Conservation (phyloP, 345 rosid genomes). For the Mangifera indica region DNA sequence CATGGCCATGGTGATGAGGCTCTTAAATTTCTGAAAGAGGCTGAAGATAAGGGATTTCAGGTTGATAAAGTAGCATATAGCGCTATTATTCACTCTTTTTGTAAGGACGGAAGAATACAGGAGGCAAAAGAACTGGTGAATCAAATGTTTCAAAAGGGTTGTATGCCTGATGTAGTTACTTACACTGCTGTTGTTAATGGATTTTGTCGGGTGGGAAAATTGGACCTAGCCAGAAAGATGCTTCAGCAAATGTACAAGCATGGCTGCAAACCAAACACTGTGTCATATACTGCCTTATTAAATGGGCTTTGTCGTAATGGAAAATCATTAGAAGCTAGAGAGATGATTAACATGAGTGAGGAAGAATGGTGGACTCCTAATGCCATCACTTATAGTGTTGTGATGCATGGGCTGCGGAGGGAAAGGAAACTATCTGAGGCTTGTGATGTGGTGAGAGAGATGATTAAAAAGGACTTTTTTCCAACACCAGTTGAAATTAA, state of each 20-base stretch:
- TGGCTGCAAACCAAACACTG: conserved; percentile 88
- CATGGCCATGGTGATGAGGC: conserved; percentile 76
- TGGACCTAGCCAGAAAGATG: conserved; percentile 79
- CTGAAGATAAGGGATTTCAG: conserved; percentile 60
- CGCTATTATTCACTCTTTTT: conserved; percentile 65
- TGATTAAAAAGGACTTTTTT: conserved; percentile 64
- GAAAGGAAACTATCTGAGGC: conserved; percentile 82
- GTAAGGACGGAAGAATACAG: conserved; percentile 64
- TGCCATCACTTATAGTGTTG: conserved; percentile 74
- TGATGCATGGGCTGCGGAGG: conserved; percentile 85
- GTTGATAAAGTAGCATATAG: conserved; percentile 77
- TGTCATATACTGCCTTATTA: conserved; percentile 79
- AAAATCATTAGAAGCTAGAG: conserved; percentile 72
- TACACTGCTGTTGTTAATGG: conserved; percentile 83
- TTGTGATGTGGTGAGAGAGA: conserved; percentile 75
- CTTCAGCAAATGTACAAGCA: conserved; percentile 76
- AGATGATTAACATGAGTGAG: conserved; percentile 69
- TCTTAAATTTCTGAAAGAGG: conserved; percentile 68
- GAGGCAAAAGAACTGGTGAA: conserved; percentile 71
- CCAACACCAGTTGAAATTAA: conserved; percentile 87
- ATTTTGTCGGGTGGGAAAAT: conserved; percentile 63
- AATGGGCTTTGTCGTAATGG: conserved; percentile 79
- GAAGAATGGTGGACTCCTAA: conserved; percentile 94
- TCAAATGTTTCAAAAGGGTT: conserved; percentile 68
- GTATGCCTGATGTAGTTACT: conserved; percentile 87